Evolutionary conservation across 345 rosid genomes (phyloP), one percentile per base, ranked within the genome.

Genomic region (Linum trigynum): DNA sequence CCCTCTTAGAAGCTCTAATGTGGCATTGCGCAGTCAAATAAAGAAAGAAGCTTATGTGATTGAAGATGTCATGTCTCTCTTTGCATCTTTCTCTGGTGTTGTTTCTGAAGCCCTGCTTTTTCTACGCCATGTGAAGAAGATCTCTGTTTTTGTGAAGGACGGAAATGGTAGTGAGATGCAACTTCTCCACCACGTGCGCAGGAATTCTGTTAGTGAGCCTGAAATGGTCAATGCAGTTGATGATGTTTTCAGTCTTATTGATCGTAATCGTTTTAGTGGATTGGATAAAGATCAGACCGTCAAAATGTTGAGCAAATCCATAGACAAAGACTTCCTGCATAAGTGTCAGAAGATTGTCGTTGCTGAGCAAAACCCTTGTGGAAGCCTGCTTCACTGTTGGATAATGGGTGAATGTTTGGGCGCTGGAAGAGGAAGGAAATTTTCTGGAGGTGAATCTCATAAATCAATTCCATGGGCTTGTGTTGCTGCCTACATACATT

Each of bases 381-480:
- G 83, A 66, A 56, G 69, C 66, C 71, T 77, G 50, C 83, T 86
- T 64, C 95, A 92, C 80, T 85, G 82, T 76, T 92, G 98, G 98
- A 85, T 92, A 71, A 84, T 91, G 65, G 77, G 86, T 78, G 98
- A 92, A 78, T 89, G 86, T 70, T 72, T 92, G 68, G 85, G 90
- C 75, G 69, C 78, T 38, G 87, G 84, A 50, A 68, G 41, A 68
- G 66, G 73, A 56, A 83, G 69, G 65, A 81, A 68, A 59, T 72
- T 75, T 69, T 67, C 75, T 57, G 60, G 48, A 63, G 83, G 80
- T 63, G 84, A 80, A 79, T 70, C 84, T 66, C 84, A 79, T 80
- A 82, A 82, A 74, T 83, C 86, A 72, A 77, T 92, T 67, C 98
- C 98, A 35, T 92, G 95, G 96, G 95, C 98, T 67, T 82, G 95